Evolutionary conservation across 1,284 basidiomycete genomes (phyloP), one percentile per base, ranked within the genome.

Genomic region (Ustilago bromivora): DNA sequence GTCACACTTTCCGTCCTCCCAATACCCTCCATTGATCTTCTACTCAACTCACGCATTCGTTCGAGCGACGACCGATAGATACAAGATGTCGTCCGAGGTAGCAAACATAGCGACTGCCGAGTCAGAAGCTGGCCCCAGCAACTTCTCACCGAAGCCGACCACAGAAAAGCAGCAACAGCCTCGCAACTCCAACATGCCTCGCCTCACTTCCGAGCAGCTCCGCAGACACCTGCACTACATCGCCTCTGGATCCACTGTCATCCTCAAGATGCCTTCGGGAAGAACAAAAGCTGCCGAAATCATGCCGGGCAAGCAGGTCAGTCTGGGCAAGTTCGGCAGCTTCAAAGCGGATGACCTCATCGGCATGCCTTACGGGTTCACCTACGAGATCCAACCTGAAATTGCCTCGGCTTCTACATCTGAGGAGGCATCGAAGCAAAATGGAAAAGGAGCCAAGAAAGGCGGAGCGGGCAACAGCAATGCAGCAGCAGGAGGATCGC

Each of bases 291-390:
- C 81, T 17, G 78, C 83, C 19, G 72, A 72, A 53, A 73, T 84
- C 43, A 54, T 75, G 19, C 78, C 74, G 2, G 80, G 79, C 38
- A 81, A 79, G 43, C 73, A 75, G 32, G 78, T 86, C 19, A 80
- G 74, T 34, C 74, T 86, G 41, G 85, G 85, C 55, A 86, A 86
- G 61, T 85, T 86, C 56, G 85, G 85, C 19, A 69, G 68, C 40
- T 86, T 86, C 62, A 58, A 76, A 23, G 77, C 83, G 9, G 79
- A 85, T 55, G 78, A 83, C 31, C 63, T 86, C 35, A 82, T 85
- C 28, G 83, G 83, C 1, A 79, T 82, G 66, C 84, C 85, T 1
- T 86, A 76, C 41, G 85, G 85, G 5, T 80, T 81, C 40, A 85
- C 83, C 3, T 86, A 81, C 63, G 85, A 86, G 71, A 85, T 86